These are phyloP conservation scores for Piromyces sp. DNA, from an alignment of 192 early-diverging fungal species.

Conservation along the genomic window DNA sequence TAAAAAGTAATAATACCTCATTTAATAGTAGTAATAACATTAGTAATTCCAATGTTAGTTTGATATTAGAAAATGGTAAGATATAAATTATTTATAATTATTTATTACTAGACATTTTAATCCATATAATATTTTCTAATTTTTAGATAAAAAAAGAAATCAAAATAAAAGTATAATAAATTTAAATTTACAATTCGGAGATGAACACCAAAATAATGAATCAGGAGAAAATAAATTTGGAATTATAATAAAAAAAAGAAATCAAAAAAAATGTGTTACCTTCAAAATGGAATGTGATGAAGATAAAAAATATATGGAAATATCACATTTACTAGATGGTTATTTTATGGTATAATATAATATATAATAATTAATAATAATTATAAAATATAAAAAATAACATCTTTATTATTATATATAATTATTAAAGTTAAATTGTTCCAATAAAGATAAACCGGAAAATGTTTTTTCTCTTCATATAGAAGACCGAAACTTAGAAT, in stretches of 20 bases:
- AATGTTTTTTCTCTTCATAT: slow-evolving; percentile 25
- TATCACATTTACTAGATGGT: slow-evolving; percentile 22
- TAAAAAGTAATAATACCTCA: neutral
- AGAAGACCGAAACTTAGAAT: slow-evolving; percentile 12
- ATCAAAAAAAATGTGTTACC: neutral
- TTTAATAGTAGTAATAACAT: neutral
- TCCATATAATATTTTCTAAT: too few relatives aligned
- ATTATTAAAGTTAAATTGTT: slow-evolving; percentile 17
- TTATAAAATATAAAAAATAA: neutral
- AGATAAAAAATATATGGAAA: slow-evolving; percentile 17
- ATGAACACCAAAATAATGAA: neutral
- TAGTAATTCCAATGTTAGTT: neutral
- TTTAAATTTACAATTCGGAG: neutral
- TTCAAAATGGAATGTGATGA: neutral
- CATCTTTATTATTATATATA: too few relatives aligned
- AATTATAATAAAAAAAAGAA: neutral
- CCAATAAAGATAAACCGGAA: slow-evolving; percentile 21
- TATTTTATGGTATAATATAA: slow-evolving; percentile 15
- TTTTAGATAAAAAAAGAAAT: neutral
- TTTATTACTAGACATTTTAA: too few relatives aligned
- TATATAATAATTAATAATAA: neutral
- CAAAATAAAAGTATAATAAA: neutral
- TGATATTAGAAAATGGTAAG: neutral
- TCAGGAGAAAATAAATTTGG: neutral
- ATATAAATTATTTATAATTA: too few relatives aligned